phyloP scores from a whole-genome alignment of 164 flowering plant genomes.

The Kingdonia uniflora region DNA sequence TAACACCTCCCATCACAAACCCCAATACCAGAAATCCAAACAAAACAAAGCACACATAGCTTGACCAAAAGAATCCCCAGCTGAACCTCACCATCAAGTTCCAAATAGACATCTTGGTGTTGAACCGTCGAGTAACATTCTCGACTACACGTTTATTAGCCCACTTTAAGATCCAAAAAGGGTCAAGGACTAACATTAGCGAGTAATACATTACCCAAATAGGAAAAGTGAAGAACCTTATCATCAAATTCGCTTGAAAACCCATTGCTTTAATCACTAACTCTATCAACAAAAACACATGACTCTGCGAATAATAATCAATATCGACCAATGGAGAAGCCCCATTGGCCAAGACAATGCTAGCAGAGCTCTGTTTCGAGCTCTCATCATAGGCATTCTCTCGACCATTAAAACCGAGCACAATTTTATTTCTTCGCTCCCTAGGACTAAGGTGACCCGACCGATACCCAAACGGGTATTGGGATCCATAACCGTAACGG shows the following conservation, averaged over 20 bases:
- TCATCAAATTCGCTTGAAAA: constrained; percentile 35
- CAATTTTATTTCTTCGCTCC: no score
- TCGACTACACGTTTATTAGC: constrained; percentile 14
- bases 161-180: constrained; percentile 27
- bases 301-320: constrained; percentile 4
- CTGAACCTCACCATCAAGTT: constrained; percentile 23
- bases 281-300: constrained; percentile 32
- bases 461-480: no score
- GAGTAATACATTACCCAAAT: constrained; percentile 24
- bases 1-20: constrained; percentile 41
- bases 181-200: constrained; percentile 33
- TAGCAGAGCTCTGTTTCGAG: no score
- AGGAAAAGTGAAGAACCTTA: constrained; percentile 41
- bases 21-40: constrained; percentile 37
- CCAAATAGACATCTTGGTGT: constrained; percentile 20
- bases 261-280: constrained; percentile 46
- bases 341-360: no score
- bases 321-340: no score
- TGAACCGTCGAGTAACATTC: constrained; percentile 15
- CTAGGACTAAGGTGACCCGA: no score
- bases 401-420: no score
- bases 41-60: constrained; percentile 43
- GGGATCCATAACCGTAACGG: no score
- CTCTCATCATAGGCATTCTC: no score
- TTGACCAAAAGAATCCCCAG: constrained; percentile 68